Evolutionary conservation across 2,329 filamentous ascomycete genomes (phyloP).

Genomic region (Fusarium neocosmosporiellum): DNA sequence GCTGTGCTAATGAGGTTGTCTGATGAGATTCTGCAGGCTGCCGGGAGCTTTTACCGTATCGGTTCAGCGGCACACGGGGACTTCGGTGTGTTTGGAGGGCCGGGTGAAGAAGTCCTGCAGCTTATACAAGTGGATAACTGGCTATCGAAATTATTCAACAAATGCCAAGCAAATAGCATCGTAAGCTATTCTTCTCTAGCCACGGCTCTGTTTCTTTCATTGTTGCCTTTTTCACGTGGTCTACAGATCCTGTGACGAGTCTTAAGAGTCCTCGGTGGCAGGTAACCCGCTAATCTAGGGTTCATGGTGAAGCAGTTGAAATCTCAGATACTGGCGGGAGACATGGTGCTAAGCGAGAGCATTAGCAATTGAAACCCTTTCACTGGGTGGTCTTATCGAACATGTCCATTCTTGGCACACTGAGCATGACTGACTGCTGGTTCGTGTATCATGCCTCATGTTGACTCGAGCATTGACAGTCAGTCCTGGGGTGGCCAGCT

Average conservation of each 20-base stretch:
- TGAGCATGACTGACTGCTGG: background rate
- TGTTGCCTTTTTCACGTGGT: background rate
- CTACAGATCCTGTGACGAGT: background rate
- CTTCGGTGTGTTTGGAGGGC: background rate
- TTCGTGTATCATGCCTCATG: background rate
- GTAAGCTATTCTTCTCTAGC: background rate
- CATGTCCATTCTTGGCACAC: background rate
- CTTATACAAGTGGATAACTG: background rate
- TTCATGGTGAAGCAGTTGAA: background rate
- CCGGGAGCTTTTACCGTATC: background rate
- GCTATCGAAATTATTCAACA: background rate
- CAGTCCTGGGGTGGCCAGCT: constrained; percentile 11
- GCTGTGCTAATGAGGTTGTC: constrained; percentile 5
- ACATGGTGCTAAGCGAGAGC: background rate
- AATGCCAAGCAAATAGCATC: background rate
- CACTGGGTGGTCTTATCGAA: background rate
- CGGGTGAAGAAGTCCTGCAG: background rate
- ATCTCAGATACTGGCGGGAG: background rate
- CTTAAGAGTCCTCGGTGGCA: background rate
- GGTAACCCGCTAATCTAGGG: background rate
- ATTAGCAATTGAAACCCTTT: background rate
- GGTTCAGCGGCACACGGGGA: background rate
- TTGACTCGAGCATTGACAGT: background rate
- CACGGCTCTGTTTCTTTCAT: background rate
- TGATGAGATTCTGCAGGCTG: constrained; percentile 2